Conservation (phyloP, 2,329 filamentous ascomycete species). For the Huntiella moniliformis region DNA sequence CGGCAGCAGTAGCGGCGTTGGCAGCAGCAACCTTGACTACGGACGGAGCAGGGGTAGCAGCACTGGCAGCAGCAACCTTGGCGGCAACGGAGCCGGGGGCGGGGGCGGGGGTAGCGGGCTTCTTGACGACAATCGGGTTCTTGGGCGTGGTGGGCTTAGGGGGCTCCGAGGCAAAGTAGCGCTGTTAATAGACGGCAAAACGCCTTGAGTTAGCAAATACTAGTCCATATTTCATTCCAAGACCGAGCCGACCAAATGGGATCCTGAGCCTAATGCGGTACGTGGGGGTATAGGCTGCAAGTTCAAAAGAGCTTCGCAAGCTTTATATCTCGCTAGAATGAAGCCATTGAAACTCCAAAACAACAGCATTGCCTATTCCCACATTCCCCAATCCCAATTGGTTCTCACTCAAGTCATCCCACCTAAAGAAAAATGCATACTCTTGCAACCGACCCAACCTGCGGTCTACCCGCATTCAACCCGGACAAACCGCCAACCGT, state of each 20-base stretch:
- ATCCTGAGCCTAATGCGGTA: background rate
- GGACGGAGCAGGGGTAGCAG: constrained; percentile 14
- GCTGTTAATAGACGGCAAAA: constrained; percentile 20
- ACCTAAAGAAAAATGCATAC: constrained; percentile 1
- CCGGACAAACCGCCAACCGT: constrained; percentile 38
- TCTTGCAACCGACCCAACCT: constrained; percentile 8
- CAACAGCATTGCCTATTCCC: background rate
- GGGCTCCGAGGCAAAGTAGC: constrained; percentile 36
- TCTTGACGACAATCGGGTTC: constrained; percentile 17
- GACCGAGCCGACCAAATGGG: background rate
- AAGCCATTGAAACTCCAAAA: background rate
- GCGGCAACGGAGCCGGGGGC: constrained; percentile 18
- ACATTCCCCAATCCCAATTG: constrained; percentile 6
- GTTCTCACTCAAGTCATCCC: background rate
- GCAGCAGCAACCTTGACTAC: constrained; percentile 14
- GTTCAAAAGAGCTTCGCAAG: background rate
- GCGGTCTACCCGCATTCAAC: constrained; percentile 20
- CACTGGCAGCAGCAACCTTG: constrained; percentile 15
- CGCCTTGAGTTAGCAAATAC: constrained; percentile 1
- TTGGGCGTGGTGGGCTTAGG: constrained; percentile 21
- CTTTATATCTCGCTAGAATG: background rate
- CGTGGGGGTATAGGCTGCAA: background rate
- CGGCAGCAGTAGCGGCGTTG: background rate
- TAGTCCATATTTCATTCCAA: background rate
- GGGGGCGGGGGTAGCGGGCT: constrained; percentile 25